Conservation (phyloP, 495 filamentous ascomycete species). For the Rhizodiscina lignyota region DNA sequence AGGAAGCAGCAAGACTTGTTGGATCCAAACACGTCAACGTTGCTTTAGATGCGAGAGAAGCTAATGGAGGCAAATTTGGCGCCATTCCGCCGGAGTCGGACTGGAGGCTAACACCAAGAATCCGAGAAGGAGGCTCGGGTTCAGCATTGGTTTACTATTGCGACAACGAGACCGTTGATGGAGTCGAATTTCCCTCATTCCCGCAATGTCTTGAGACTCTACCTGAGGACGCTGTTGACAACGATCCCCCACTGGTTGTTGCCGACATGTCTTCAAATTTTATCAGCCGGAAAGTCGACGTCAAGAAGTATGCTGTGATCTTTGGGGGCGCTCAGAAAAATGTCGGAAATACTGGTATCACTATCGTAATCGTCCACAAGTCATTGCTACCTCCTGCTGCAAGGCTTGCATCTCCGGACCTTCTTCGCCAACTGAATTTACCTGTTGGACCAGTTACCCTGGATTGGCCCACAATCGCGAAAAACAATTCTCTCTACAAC, state of each 20-base stretch:
- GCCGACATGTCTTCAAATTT: slow-evolving; percentile 84
- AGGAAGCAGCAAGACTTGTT: slow-evolving; percentile 62
- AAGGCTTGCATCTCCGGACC: slow-evolving; percentile 36
- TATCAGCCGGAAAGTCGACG: slow-evolving; percentile 45
- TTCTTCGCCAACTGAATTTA: slow-evolving; percentile 59
- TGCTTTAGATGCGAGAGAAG: slow-evolving; percentile 49
- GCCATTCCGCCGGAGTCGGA: slow-evolving; percentile 56
- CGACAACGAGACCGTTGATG: slow-evolving; percentile 90
- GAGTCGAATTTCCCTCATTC: slow-evolving; percentile 78
- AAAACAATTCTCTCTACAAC: slow-evolving; percentile 87
- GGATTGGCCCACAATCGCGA: slow-evolving; percentile 63
- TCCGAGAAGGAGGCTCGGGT: slow-evolving; percentile 27
- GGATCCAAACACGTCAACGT: slow-evolving; percentile 69
- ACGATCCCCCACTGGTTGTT: slow-evolving; percentile 49
- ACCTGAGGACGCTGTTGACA: slow-evolving; percentile 19
- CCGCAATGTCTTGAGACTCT: slow-evolving; percentile 41
- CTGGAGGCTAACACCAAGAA: slow-evolving; percentile 59
- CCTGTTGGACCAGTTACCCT: slow-evolving; percentile 63
- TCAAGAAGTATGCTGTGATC: slow-evolving; percentile 53
- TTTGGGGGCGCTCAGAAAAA: slow-evolving; percentile 88
- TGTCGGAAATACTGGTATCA: slow-evolving; percentile 69
- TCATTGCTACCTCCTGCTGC: slow-evolving; percentile 48
- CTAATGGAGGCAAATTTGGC: slow-evolving; percentile 74
- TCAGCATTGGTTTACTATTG: slow-evolving; percentile 80
- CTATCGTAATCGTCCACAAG: slow-evolving; percentile 67